Conservation (phyloP, 1,139 yeast species). For the Diutina scorzettiae region DNA sequence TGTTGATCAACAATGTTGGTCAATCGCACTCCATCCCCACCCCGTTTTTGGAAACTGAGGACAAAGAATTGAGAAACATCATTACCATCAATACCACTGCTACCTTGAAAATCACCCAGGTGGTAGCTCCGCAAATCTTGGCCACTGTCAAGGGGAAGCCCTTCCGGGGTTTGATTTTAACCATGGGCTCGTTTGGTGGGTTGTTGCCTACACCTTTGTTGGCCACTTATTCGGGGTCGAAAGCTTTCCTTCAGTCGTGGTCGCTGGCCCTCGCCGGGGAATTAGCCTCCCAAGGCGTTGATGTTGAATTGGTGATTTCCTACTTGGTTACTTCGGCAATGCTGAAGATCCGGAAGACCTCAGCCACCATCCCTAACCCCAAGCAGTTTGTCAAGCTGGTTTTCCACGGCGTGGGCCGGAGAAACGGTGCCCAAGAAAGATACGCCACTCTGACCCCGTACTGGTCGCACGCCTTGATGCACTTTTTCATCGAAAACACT, state of each 20-base stretch:
- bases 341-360: constrained; percentile 82
- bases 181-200: constrained; percentile 97
- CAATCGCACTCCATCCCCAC: constrained; percentile 92
- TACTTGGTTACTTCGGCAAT: constrained; percentile 89
- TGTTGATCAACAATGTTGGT: constrained; percentile 87
- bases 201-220: constrained; percentile 83
- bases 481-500: constrained; percentile 65
- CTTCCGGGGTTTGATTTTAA: constrained; percentile 62
- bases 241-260: constrained; percentile 92
- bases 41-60: constrained; percentile 73
- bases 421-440: constrained; percentile 88
- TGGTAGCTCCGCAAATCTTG: constrained; percentile 55
- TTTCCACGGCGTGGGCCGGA: constrained; percentile 60
- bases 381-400: constrained; percentile 62
- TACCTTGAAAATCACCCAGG: constrained; percentile 73
- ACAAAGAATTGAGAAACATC: constrained; percentile 62
- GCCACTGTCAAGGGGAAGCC: constrained; percentile 33
- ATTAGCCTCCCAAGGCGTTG: constrained; percentile 53
- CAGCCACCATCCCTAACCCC: constrained; percentile 73
- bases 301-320: constrained; percentile 79
- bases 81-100: constrained; percentile 79
- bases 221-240: constrained; percentile 93
- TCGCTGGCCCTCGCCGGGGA: constrained; percentile 85
- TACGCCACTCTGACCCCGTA: constrained; percentile 81
- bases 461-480: constrained; percentile 92